Evolutionary conservation across 164 flowering plant species (phyloP), one percentile per base, ranked within the genome.

Genomic region (Umbellularia californica): DNA sequence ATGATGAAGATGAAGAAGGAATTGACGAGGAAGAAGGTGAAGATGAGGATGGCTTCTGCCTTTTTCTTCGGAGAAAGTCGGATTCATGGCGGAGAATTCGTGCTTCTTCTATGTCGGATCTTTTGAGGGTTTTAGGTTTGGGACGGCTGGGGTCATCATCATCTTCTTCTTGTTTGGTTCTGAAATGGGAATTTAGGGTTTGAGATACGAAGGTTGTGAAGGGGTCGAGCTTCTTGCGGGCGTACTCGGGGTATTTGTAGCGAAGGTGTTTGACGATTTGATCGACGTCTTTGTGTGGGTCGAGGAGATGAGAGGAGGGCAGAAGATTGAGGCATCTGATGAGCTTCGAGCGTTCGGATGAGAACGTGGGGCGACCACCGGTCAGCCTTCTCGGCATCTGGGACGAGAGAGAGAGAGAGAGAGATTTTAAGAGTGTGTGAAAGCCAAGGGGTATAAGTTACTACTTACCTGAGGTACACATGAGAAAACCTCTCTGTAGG

Each of bases 221-320:
- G 3, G 86, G 83, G 9, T 72, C 78, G 11, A 25, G 77, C 82
- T 81, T 82, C 55, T 70, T 58, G 27, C 91, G 88, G 14, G 65
- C 33, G 80, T 86, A 90, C 6, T 86, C 87, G 0, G 90, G 89
- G 75, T 75, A 82, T 24, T 52, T 72, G 5, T 79, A 50, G 35
- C 86, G 88, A 50, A 92, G 95, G 71, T 81, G 71, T 13, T 87
- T 82, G 55, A 89, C 89, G 60, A 88, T 75, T 2, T 85, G 85
- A 1, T 88, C 88, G 11, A 82, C 55, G 58, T 58, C 33, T 52
- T 81, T 13, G 19, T 3, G n/a, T 14, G 5, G 17, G 5, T 55
- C 60, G 1, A 2, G 47, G 47, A 41, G 60, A 55, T 19, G 17
- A 5, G n/a, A 55, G 17, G 60, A 19, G 5, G 17, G 60, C 0